phyloP scores from a whole-genome alignment of 345 rosid species.

The Streptanthus diversifolius region DNA sequence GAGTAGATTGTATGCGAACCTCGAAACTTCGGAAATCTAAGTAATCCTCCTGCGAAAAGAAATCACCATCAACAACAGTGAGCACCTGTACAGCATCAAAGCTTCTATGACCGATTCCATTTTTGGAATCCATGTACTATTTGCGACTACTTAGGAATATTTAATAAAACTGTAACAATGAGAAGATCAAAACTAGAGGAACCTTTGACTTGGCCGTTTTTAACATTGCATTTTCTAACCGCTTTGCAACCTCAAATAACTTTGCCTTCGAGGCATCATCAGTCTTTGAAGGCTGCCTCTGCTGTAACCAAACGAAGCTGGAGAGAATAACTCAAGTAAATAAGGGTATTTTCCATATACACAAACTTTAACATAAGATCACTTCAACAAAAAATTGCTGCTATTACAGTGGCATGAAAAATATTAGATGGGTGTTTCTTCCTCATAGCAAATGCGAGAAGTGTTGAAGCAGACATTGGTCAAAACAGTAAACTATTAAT shows the following conservation, averaged over 20 bases:
- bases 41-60: constrained; percentile 66
- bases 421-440: neutral
- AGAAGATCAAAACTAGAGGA: constrained; percentile 12
- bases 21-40: constrained; percentile 59
- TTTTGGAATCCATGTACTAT: neutral
- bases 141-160: neutral
- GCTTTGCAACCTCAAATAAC: constrained; percentile 58
- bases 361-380: constrained; percentile 3
- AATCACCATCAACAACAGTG: constrained; percentile 2
- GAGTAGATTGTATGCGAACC: constrained; percentile 47
- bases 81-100: neutral
- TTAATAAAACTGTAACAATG: constrained; percentile 9
- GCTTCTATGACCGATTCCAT: neutral
- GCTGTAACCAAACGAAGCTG: constrained; percentile 54
- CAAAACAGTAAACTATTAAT: neutral
- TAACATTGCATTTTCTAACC: constrained; percentile 65
- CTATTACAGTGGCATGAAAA: neutral
- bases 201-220: constrained; percentile 69
- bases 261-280: constrained; percentile 45
- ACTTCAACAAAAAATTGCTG: neutral
- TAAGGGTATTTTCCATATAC: neutral
- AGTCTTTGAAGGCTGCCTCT: constrained; percentile 46
- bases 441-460: neutral
- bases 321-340: constrained; percentile 14
- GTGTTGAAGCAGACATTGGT: neutral